Evolutionary conservation across 768 basidiomycete genomes (phyloP).

Genomic region (Podaxis mareebaensis): DNA sequence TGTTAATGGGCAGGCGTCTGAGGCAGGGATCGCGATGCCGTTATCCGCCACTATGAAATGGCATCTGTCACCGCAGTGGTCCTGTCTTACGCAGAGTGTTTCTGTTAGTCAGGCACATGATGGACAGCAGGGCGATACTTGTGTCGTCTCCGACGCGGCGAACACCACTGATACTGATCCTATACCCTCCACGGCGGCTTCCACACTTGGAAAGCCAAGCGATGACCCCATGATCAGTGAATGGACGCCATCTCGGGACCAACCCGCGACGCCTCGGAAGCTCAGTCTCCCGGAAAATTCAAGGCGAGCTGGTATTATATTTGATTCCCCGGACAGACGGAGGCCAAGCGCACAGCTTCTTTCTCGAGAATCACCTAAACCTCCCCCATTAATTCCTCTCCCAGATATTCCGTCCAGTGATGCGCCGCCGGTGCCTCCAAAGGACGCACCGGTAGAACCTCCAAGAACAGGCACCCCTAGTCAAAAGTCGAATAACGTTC

Average conservation of each 20-base stretch:
- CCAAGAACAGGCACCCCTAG: not conserved
- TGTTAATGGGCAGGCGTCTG: not conserved
- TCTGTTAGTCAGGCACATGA: not conserved
- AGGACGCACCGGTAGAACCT: not conserved
- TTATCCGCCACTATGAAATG: not conserved
- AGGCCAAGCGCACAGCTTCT: not conserved
- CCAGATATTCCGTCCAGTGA: not conserved
- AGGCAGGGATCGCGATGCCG: not conserved
- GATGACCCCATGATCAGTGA: not conserved
- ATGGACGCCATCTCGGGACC: not conserved
- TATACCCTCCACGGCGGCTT: not conserved
- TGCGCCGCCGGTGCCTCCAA: not conserved
- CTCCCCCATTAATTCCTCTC: not conserved
- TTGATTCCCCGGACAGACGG: not conserved
- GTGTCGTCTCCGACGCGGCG: not conserved
- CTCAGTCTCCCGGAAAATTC: not conserved
- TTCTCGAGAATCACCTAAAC: not conserved
- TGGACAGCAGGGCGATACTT: not conserved
- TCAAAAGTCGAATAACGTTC: not conserved
- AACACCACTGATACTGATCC: not conserved
- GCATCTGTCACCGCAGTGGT: not conserved
- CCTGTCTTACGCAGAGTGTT: not conserved
- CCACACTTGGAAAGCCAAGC: not conserved
- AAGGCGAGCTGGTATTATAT: not conserved
- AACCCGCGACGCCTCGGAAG: not conserved